phyloP scores from a whole-genome alignment of 225 moss, liverwort and hornwort species.

The Bryum argenteum region DNA sequence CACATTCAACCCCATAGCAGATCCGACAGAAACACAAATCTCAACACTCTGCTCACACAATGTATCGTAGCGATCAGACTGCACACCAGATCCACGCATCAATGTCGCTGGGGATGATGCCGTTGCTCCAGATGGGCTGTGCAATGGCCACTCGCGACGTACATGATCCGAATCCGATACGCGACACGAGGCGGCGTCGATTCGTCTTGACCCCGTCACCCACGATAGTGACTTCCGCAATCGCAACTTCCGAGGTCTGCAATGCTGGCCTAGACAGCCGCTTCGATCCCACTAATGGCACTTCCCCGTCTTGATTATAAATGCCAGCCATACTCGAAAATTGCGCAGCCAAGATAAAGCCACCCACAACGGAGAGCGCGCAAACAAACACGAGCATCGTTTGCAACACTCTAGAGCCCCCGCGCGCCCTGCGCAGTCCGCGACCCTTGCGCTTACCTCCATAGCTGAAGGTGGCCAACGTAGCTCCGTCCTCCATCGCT shows the following conservation, averaged over 20 bases:
- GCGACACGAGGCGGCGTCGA: conserved; percentile 52
- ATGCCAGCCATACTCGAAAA: conserved; percentile 27
- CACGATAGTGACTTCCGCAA: background rate
- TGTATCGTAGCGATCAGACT: background rate
- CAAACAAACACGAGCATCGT: conserved; percentile 39
- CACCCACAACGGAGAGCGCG: conserved; percentile 29
- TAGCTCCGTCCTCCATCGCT: conserved; percentile 40
- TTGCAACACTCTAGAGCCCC: conserved; percentile 24
- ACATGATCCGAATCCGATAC: conserved; percentile 89
- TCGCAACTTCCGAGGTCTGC: conserved; percentile 7
- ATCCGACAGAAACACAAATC: background rate
- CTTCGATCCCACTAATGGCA: conserved; percentile 20
- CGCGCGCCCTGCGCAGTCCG: conserved; percentile 34
- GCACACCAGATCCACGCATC: conserved; percentile 90
- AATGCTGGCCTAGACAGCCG: conserved; percentile 31
- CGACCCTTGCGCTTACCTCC: conserved; percentile 38
- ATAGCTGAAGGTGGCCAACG: conserved; percentile 25
- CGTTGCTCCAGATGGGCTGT: conserved; percentile 79
- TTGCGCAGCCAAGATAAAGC: conserved; percentile 25
- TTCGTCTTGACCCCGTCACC: conserved; percentile 14
- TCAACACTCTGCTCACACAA: background rate
- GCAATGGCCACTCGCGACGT: conserved; percentile 68
- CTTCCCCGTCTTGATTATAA: conserved; percentile 10
- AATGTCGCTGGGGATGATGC: conserved; percentile 68
- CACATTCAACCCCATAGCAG: conserved; percentile 1